Percentiles rank a stretch among this genome's conserved stretches.
Conservation (phyloP, 371 early-diverging fungal genomes). For the Rhizopus stolonifer region DNA sequence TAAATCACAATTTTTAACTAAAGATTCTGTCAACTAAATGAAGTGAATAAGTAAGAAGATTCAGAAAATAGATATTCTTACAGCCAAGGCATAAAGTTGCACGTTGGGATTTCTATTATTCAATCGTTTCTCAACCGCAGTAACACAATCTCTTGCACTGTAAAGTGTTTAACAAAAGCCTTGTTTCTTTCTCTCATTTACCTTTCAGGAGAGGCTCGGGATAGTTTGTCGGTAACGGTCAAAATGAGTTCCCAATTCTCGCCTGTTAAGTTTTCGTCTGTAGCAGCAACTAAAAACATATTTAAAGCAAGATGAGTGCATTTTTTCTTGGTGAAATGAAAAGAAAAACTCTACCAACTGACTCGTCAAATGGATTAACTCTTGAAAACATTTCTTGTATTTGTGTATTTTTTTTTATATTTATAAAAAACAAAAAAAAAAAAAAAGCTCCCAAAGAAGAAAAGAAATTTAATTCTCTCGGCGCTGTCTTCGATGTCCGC, state of each 20-base stretch:
- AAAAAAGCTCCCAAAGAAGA: slow-evolving; percentile 3
- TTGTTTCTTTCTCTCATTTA: slow-evolving; percentile 12
- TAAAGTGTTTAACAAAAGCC: background rate
- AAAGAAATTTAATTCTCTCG: slow-evolving; percentile 5
- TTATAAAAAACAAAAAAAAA: background rate
- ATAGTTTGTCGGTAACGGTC: slow-evolving; percentile 85
- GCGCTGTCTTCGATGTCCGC: slow-evolving; percentile 4
- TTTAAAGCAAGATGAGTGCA: background rate
- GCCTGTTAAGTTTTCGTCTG: slow-evolving; percentile 85
- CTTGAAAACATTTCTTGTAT: slow-evolving; percentile 54
- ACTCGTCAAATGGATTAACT: slow-evolving; percentile 62
- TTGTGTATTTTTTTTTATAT: too few relatives aligned
- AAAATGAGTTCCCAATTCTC: slow-evolving; percentile 94
- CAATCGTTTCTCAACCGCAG: slow-evolving; percentile 73
- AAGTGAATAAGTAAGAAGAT: background rate
- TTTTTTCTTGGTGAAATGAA: background rate
- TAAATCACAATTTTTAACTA: slow-evolving; percentile 90
- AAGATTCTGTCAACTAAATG: slow-evolving; percentile 71
- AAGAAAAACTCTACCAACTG: slow-evolving; percentile 47
- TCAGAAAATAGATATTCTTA: slow-evolving; percentile 25
- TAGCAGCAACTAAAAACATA: slow-evolving; percentile 69
- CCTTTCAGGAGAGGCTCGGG: slow-evolving; percentile 50
- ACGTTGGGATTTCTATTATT: slow-evolving; percentile 85
- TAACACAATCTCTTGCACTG: slow-evolving; percentile 73
- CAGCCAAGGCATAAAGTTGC: slow-evolving; percentile 71